Evolutionary conservation across 1,139 yeast genomes (phyloP), one percentile per base, ranked within the genome.

Genomic region (Blastobotrys capitulatus): DNA sequence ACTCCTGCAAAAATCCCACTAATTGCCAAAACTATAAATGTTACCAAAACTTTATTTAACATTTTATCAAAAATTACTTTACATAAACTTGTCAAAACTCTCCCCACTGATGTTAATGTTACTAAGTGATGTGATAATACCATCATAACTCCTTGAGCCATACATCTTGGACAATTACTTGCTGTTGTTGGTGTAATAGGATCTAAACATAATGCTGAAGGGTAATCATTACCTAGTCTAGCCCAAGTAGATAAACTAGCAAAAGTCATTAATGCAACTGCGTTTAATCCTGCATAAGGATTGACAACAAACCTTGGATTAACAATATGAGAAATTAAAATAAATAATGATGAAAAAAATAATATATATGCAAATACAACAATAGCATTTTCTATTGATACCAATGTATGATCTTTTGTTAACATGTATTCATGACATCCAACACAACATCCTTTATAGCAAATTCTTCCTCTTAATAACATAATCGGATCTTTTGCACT

Each of bases 281-380:
- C 52, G 37, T 55, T 57, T n/a, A 55, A 32, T 10, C 57, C 55
- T 10, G 58, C 54, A 34, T 54, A 55, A 36, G 50, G 51, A 46
- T 52, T 55, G 16, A 55, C 51, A 15, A 51, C 51, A 49, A 55
- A 43, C 18, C 52, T 42, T 3, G 51, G 45, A 36, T 53, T 54
- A 15, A 55, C 56, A 5, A 51, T 34, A n/a, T 55, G 52, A 12
- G 57, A 52, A 1, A 54, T 13, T 1, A 53, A 43, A 15, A 54
- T 42, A 29, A 54, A 45, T 16, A 53, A 29, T 16, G 56, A 50
- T n/a, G 53, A 41, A 35, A 52, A 47, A 29, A 53, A 53, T 13
- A 43, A 22, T 35, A 47, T 25, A 19, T 20, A 41, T 22, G 49
- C 27, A 22, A 22, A 26, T 15, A 41, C n/a, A 4, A 27, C 6